Evolutionary conservation across 2,329 filamentous ascomycete genomes (phyloP).

Genomic region (Sordariomycetes sp.): DNA sequence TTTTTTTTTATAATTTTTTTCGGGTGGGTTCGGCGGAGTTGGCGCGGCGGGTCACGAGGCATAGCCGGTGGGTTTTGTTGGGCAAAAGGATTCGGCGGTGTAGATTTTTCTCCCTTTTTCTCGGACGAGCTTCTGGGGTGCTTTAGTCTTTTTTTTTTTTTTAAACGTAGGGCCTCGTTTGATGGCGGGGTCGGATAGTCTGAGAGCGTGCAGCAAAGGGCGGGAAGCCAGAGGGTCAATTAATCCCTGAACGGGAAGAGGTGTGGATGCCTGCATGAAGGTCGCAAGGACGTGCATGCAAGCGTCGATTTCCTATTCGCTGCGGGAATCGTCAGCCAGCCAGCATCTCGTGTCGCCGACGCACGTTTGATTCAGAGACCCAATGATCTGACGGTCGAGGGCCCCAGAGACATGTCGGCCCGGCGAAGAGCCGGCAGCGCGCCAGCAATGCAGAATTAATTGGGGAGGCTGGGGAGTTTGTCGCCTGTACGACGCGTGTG

Average conservation of each 20-base stretch:
- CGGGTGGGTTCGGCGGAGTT: background rate
- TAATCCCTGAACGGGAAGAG: background rate
- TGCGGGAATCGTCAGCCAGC: background rate
- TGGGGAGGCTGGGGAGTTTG: background rate
- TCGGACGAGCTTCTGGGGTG: too few species aligned
- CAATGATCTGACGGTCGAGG: background rate
- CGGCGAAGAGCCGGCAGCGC: background rate
- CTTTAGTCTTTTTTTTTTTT: background rate
- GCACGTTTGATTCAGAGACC: background rate
- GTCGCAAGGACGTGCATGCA: background rate
- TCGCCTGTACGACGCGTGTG: background rate
- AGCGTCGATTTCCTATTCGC: background rate
- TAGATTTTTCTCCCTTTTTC: background rate
- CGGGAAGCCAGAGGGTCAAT: background rate
- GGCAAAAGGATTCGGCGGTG: background rate
- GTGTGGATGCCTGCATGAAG: slow-evolving; percentile 2
- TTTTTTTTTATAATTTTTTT: background rate
- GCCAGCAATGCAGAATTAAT: background rate
- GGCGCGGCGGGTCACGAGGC: background rate
- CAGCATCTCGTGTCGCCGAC: background rate
- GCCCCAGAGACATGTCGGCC: background rate
- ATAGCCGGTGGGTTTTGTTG: background rate
- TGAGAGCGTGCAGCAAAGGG: background rate
- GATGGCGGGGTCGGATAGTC: background rate
- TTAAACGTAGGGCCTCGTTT: background rate